Evolutionary conservation across 768 basidiomycete species (phyloP).

Genomic region (Phaffia australis): DNA sequence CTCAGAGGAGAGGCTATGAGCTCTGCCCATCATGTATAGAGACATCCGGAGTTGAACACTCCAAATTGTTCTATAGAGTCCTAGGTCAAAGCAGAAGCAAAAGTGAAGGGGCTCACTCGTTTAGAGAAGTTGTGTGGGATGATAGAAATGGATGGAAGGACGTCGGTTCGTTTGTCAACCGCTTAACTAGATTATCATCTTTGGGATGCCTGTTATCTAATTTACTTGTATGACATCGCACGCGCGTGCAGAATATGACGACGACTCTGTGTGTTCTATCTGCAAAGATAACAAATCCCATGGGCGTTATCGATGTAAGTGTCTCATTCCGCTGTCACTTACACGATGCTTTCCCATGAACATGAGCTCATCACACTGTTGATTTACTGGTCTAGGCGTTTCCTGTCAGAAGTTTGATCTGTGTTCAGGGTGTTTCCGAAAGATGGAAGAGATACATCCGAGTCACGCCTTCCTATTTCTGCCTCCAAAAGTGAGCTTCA

Average conservation of each 20-base stretch:
- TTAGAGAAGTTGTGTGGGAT: conserved; percentile 76
- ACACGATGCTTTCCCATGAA: background rate
- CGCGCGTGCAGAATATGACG: conserved; percentile 55
- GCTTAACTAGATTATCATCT: background rate
- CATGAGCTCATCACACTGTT: background rate
- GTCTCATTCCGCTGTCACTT: background rate
- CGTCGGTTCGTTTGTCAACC: conserved; percentile 52
- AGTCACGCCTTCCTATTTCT: conserved; percentile 73
- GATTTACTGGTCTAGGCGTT: conserved; percentile 36
- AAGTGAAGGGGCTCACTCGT: conserved; percentile 54
- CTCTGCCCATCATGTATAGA: conserved; percentile 74
- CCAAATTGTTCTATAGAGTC: conserved; percentile 29
- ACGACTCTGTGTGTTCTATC: conserved; percentile 67
- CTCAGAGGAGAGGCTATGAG: conserved; percentile 54
- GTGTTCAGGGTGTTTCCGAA: conserved; percentile 63
- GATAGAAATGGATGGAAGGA: conserved; percentile 62
- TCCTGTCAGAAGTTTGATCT: conserved; percentile 69
- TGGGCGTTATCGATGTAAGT: conserved; percentile 65
- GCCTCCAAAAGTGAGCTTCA: conserved; percentile 34
- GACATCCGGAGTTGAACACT: conserved; percentile 62
- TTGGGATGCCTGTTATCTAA: background rate
- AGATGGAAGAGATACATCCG: conserved; percentile 86
- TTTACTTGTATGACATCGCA: background rate
- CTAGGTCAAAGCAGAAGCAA: background rate
- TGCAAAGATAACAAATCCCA: conserved; percentile 54